Evolutionary conservation across 139 green algal species (phyloP), one percentile per base, ranked within the genome.

Genomic region (Chlamydomonas sp.): DNA sequence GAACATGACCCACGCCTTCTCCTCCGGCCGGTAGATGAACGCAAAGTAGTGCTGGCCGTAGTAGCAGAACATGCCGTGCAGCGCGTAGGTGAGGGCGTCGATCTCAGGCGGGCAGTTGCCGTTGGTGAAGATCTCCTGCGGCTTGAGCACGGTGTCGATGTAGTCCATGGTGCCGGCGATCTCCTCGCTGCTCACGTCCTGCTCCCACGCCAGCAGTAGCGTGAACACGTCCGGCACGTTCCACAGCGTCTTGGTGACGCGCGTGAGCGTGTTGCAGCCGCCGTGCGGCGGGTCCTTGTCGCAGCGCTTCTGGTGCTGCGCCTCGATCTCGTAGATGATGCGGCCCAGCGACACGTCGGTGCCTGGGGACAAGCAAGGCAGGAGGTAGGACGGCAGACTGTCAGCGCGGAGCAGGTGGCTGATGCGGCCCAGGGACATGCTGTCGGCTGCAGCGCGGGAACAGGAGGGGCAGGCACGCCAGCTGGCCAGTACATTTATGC

Each of bases 11-110:
- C 96, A 98, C 59, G 88, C 79, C 62, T 88, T 63, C 60, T 73
- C 49, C 8, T 15, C 63, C 71, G 88, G 68, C 4, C 89, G 87
- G 90, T 85, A 78, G 78, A 97, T 95, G 83, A 98, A 96, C 20
- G 96, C 97, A 73, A 96, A 91, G 94, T 98, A 98, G 88, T 98
- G 96, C 90, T 93, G 90, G 20, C 96, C 96, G 83, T 97, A 98
- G 94, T 98, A 98, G 85, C 96, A 97, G 86, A 98, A 95, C 94
- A 97, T 95, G 89, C 91, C 93, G 90, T 89, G 89, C 79, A 98
- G 93, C 58, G 85, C 64, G 89, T 96, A 97, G n/a, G 57, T 5
- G 1, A 64, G 63, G 31, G 31, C 31, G 31, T 49, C 31, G 63
- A 88, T 63, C 1, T 83, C 5, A 8, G 4, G 3, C 9, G 63